These are phyloP conservation scores for Leccinum barrowsii DNA, from an alignment of 768 basidiomycete genomes.

Conservation along the genomic window DNA sequence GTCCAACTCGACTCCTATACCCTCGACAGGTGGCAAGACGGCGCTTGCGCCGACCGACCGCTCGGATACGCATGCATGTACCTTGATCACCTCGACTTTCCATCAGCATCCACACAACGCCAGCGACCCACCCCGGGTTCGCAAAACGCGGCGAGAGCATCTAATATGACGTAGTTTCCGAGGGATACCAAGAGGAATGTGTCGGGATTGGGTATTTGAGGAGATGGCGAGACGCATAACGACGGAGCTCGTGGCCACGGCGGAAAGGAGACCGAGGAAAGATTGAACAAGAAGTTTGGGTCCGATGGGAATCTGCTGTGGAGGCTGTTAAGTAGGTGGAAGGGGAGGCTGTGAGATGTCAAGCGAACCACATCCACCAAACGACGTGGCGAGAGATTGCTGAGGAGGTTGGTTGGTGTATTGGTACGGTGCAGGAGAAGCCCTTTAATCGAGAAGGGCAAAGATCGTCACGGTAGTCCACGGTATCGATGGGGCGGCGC, in stretches of 20 bases:
- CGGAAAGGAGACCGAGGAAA: constrained; percentile 78
- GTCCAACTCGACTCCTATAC: constrained; percentile 83
- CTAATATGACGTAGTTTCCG: constrained; percentile 77
- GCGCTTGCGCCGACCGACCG: constrained; percentile 24
- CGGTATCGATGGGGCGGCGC: too few species aligned
- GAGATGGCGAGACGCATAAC: constrained; percentile 76
- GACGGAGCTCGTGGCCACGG: constrained; percentile 67
- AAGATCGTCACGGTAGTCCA: too few species aligned
- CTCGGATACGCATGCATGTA: constrained; percentile 43
- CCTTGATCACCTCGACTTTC: constrained; percentile 77
- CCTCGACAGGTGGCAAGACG: constrained; percentile 56
- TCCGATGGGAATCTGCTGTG: constrained; percentile 43
- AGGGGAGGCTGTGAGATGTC: constrained; percentile 25
- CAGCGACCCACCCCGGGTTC: constrained; percentile 69
- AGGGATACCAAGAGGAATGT: constrained; percentile 72
- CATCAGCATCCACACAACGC: constrained; percentile 79
- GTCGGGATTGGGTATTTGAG: constrained; percentile 75
- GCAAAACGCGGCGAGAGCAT: constrained; percentile 79
- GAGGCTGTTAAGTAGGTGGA: constrained; percentile 37
- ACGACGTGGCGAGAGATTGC: constrained; percentile 35
- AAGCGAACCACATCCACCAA: constrained; percentile 31
- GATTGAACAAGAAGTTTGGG: constrained; percentile 70
- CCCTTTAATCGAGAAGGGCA: too few species aligned
- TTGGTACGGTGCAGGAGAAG: too few species aligned
- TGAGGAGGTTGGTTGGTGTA: constrained; percentile 31